Evolutionary conservation across 1,284 basidiomycete genomes (phyloP).

Genomic region (Mrakiaceae sp.): DNA sequence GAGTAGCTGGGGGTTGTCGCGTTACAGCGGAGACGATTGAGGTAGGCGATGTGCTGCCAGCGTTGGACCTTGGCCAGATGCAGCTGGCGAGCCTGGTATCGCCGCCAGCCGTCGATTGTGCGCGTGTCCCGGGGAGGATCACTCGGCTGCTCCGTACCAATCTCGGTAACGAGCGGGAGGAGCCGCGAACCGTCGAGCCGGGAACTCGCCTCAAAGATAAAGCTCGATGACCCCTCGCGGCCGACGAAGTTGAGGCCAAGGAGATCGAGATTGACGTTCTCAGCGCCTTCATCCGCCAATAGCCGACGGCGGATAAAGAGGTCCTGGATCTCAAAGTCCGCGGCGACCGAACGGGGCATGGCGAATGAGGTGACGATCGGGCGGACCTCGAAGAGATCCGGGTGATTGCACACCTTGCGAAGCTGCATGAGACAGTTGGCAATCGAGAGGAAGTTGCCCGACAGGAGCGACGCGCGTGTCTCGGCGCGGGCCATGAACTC

Average conservation of each 20-base stretch:
- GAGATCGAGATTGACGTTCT: conserved; percentile 49
- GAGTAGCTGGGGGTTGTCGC: conserved; percentile 50
- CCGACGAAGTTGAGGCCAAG: conserved; percentile 56
- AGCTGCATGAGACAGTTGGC: conserved; percentile 97
- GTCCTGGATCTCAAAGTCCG: conserved; percentile 80
- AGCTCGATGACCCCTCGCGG: conserved; percentile 35
- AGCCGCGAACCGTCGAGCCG: conserved; percentile 58
- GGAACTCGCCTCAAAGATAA: conserved; percentile 46
- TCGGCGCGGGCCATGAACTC: conserved; percentile 93
- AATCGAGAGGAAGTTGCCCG: conserved; percentile 68
- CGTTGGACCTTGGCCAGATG: conserved; percentile 47
- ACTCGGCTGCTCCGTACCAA: conserved; percentile 30
- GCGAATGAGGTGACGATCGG: conserved; percentile 88
- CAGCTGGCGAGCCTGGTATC: conserved; percentile 47
- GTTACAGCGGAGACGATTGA: conserved; percentile 66
- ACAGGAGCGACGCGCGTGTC: conserved; percentile 72
- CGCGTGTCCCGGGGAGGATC: conserved; percentile 55
- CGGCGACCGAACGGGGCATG: conserved; percentile 65
- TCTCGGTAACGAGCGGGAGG: conserved; percentile 50
- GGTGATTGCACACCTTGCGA: conserved; percentile 90
- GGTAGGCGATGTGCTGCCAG: conserved; percentile 58
- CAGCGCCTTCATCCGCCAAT: conserved; percentile 40
- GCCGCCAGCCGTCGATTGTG: conserved; percentile 60
- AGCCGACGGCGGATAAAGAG: conserved; percentile 66
- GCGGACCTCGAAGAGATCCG: conserved; percentile 88